phyloP scores from a whole-genome alignment of 139 green algal genomes.

The Coelastrella sp. region DNA sequence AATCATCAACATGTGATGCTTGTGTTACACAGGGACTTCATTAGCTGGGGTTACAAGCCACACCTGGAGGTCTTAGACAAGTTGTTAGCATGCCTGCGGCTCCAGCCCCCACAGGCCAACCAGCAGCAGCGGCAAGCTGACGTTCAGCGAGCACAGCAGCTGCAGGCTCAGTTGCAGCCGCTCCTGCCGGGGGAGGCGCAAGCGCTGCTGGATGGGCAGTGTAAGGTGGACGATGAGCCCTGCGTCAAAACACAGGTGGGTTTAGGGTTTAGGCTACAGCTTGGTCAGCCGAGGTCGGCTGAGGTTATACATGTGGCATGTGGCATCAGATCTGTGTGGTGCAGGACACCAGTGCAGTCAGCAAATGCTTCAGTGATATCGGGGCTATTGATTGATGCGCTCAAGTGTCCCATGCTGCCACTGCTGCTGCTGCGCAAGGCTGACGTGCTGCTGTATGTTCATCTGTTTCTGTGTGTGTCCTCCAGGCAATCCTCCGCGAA shows the following conservation, averaged over 20 bases:
- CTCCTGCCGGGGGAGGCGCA: background rate
- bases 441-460: background rate
- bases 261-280: no score
- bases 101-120: slow-evolving; percentile 12
- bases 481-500: slow-evolving; percentile 50
- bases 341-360: no score
- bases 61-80: slow-evolving; percentile 59
- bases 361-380: no score
- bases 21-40: slow-evolving; percentile 57
- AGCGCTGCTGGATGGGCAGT: background rate
- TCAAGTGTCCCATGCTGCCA: no score
- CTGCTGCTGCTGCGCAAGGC: background rate
- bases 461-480: background rate
- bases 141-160: slow-evolving; percentile 8
- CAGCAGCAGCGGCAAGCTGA: slow-evolving; percentile 5
- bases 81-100: slow-evolving; percentile 71
- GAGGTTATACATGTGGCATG: no score
- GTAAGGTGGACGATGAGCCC: background rate
- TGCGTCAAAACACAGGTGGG: slow-evolving; percentile 3
- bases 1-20: background rate
- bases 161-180: slow-evolving; percentile 16
- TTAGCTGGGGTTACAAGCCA: slow-evolving; percentile 52
- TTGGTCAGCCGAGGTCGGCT: no score
- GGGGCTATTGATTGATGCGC: no score
- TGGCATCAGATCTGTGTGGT: no score